Conservation (phyloP, 768 basidiomycete genomes). For the Podaxis sp. region DNA sequence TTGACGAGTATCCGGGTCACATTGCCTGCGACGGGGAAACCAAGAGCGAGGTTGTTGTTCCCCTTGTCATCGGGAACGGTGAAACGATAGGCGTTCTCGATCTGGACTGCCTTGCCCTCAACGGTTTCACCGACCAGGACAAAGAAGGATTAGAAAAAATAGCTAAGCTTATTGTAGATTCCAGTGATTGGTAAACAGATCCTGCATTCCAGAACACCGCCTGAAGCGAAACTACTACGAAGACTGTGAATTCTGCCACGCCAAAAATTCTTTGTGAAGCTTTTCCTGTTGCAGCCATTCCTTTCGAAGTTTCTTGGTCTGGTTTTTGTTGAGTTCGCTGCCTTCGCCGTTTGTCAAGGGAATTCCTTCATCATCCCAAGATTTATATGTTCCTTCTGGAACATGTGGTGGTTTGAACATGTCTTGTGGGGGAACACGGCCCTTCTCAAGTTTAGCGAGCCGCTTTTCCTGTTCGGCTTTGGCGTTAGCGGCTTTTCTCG, state of each 20-base stretch:
- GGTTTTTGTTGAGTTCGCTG: slow-evolving; percentile 80
- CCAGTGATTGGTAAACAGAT: slow-evolving; percentile 59
- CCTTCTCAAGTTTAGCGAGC: slow-evolving; percentile 81
- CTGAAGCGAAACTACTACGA: neutral
- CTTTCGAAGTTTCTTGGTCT: slow-evolving; percentile 75
- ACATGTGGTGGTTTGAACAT: slow-evolving; percentile 86
- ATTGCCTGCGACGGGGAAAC: slow-evolving; percentile 93
- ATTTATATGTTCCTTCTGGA: slow-evolving; percentile 66
- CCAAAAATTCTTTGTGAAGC: slow-evolving; percentile 75
- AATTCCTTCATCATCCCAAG: slow-evolving; percentile 83
- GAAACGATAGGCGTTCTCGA: slow-evolving; percentile 67
- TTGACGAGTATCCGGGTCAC: slow-evolving; percentile 84
- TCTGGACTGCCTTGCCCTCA: slow-evolving; percentile 74
- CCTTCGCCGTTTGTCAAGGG: slow-evolving; percentile 86
- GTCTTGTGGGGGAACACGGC: slow-evolving; percentile 66
- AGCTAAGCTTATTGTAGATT: slow-evolving; percentile 55
- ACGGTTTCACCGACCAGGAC: slow-evolving; percentile 79
- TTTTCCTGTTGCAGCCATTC: slow-evolving; percentile 72
- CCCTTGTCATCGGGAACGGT: slow-evolving; percentile 49
- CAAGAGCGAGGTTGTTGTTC: slow-evolving; percentile 87
- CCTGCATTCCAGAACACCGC: slow-evolving; percentile 3
- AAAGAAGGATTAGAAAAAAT: slow-evolving; percentile 74
- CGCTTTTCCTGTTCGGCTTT: slow-evolving; percentile 68
- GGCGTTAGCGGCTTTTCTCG: slow-evolving; percentile 70
- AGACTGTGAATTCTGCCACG: slow-evolving; percentile 32